Base-by-base conservation (phyloP, 495 filamentous ascomycete species). In the Lentithecium fluviatile region DNA sequence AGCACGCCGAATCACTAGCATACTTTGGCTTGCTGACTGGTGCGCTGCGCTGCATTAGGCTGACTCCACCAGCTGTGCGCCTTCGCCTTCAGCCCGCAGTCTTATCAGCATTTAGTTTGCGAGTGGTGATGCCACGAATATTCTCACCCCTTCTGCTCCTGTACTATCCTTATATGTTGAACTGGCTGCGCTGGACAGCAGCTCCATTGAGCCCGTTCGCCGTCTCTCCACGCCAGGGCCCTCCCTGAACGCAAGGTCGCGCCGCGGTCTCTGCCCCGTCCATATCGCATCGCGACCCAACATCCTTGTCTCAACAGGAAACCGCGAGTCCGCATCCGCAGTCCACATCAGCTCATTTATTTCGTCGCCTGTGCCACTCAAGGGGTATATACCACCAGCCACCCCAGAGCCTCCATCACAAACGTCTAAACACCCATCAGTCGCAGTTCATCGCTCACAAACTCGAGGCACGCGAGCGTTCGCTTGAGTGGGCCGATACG, bases 251-350 rank as follows among this genome's bases (percentile, higher is more conserved):
- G 12, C 24, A 45, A 24, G 19, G 23, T 21, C 38, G 36, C 38
- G 51, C 51, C 42, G 19, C 26, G 38, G 45, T n/a, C n/a, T 40
- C 15, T 3, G 29, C 29, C 29, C 29, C 20, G 11, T n/a, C 52
- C 24, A 46, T 51, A 46, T 51, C 32, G 51, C 26, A 46, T 34
- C 21, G 29, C 45, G 20, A 13, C 29, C 29, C 29, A 32, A 32
- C 1, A 63, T 55, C 60, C 60, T 45, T 36, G 52, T 51, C 52
- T 52, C 60, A 63, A 57, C 60, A 63, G 45, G 21, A 56, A 36
- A 56, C 53, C n/a, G 21, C 32, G 20, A 62, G 52, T 50, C 26
- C 46, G 5, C 29, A 32, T 3, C 10, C 29, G 4, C 29, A 32
- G 29, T 32, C 29, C 29, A 38, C 51, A 23, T 62, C 59, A 55